Conservation (phyloP, 2,329 filamentous ascomycete species). For the Pseudopyricularia javanii region DNA sequence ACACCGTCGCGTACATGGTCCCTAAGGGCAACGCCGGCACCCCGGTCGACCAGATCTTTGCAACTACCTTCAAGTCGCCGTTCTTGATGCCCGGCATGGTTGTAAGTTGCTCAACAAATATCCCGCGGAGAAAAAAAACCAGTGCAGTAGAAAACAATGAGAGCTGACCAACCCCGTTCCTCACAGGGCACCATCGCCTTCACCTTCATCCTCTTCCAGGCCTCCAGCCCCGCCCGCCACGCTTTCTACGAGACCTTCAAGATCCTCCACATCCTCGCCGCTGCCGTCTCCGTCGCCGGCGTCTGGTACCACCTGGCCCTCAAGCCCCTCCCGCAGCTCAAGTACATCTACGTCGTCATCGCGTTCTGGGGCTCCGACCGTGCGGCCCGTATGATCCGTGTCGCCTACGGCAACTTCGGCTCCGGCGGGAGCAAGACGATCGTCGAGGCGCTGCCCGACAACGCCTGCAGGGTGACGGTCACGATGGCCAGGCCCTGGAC, state of each 20-base stretch:
- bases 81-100: slow-evolving; percentile 53
- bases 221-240: slow-evolving; percentile 58
- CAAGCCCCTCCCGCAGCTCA: slow-evolving; percentile 38
- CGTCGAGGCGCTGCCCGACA: slow-evolving; percentile 64
- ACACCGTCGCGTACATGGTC: slow-evolving; percentile 49
- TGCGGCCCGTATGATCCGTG: slow-evolving; percentile 39
- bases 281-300: slow-evolving; percentile 45
- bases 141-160: neutral
- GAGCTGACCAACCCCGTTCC: neutral
- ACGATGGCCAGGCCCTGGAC: slow-evolving; percentile 66
- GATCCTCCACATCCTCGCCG: slow-evolving; percentile 55
- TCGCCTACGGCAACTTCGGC: slow-evolving; percentile 56
- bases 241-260: slow-evolving; percentile 74
- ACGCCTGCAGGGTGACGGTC: slow-evolving; percentile 61
- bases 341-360: slow-evolving; percentile 48
- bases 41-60: slow-evolving; percentile 17
- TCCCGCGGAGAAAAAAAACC: too few species aligned
- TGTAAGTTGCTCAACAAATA: slow-evolving; percentile 26
- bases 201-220: slow-evolving; percentile 52
- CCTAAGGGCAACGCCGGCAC: slow-evolving; percentile 33
- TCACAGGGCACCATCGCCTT: slow-evolving; percentile 46
- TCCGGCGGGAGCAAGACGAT: slow-evolving; percentile 54
- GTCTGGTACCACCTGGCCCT: slow-evolving; percentile 57
- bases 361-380: slow-evolving; percentile 59
- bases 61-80: slow-evolving; percentile 19